phyloP scores from a whole-genome alignment of 495 filamentous ascomycete species.

The Lasiosphaeria hispida region DNA sequence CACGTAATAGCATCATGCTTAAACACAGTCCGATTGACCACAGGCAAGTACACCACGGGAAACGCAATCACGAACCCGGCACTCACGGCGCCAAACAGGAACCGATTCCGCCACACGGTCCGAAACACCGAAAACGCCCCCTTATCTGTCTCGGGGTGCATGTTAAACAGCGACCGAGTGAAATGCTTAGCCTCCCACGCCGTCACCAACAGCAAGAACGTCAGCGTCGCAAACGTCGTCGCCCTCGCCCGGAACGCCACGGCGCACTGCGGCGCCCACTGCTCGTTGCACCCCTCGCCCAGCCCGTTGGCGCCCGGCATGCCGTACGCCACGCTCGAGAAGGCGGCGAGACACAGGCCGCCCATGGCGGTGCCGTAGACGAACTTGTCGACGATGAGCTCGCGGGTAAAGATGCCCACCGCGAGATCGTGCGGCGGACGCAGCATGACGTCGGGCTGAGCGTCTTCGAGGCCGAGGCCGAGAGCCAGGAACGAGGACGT shows the following conservation, averaged over 20 bases:
- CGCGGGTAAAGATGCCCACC: conserved; percentile 65
- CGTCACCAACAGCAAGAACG: conserved; percentile 66
- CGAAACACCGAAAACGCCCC: conserved; percentile 52
- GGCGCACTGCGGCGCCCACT: conserved; percentile 51
- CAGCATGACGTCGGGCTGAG: conserved; percentile 66
- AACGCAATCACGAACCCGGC: conserved; percentile 67
- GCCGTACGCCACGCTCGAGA: conserved; percentile 65
- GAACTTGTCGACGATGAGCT: conserved; percentile 70
- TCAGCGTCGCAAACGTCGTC: conserved; percentile 71
- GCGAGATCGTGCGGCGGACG: conserved; percentile 66
- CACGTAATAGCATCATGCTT: conserved; percentile 69
- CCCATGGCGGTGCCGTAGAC: conserved; percentile 72
- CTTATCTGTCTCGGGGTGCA: conserved; percentile 62
- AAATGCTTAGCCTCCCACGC: conserved; percentile 76
- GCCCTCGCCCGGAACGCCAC: conserved; percentile 72
- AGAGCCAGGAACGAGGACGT: conserved; percentile 74
- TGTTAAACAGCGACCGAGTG: conserved; percentile 63
- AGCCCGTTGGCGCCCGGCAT: conserved; percentile 61
- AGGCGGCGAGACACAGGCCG: conserved; percentile 60
- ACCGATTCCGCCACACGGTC: conserved; percentile 67
- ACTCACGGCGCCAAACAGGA: conserved; percentile 71
- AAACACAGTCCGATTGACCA: conserved; percentile 65
- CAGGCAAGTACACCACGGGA: conserved; percentile 69
- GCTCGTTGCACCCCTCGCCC: conserved; percentile 61
- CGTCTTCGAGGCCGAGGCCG: conserved; percentile 69